Conservation (phyloP, 306 rosid genomes). For the Rubus parviflorus region DNA sequence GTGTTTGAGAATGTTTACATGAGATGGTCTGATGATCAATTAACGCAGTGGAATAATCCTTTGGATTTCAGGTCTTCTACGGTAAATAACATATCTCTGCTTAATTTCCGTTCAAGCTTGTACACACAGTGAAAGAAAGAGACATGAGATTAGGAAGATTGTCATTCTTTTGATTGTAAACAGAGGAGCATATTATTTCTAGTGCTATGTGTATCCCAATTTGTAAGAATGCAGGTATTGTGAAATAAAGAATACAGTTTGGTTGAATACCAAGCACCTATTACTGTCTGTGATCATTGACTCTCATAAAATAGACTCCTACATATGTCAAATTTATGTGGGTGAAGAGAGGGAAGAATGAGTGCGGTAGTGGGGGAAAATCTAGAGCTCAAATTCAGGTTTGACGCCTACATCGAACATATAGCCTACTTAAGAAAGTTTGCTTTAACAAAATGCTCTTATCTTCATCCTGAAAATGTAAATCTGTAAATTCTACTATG, state of each 20-base stretch:
- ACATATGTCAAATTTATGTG: no score
- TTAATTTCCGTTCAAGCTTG: slow-evolving; percentile 60
- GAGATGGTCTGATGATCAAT: slow-evolving; percentile 60
- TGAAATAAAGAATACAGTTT: slow-evolving; percentile 2
- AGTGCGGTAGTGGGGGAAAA: no score
- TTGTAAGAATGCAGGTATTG: background rate
- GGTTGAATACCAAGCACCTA: no score
- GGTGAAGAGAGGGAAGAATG: no score
- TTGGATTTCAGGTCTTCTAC: slow-evolving; percentile 74
- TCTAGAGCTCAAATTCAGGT: no score
- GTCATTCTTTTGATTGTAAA: background rate
- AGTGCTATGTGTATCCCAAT: background rate
- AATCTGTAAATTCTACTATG: no score
- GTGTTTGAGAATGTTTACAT: slow-evolving; percentile 69
- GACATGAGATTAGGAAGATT: background rate
- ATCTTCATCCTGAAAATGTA: no score
- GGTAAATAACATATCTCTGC: slow-evolving; percentile 62
- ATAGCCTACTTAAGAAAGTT: no score
- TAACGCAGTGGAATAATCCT: slow-evolving; percentile 67
- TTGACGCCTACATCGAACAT: no score
- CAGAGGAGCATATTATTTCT: background rate
- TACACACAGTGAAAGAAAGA: slow-evolving; percentile 17
- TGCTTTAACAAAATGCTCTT: no score
- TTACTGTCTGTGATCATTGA: no score
- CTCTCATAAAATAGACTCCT: no score